Evolutionary conservation across 2,329 filamentous ascomycete species (phyloP).

Genomic region (Zelopaecilomyces penicillatus): DNA sequence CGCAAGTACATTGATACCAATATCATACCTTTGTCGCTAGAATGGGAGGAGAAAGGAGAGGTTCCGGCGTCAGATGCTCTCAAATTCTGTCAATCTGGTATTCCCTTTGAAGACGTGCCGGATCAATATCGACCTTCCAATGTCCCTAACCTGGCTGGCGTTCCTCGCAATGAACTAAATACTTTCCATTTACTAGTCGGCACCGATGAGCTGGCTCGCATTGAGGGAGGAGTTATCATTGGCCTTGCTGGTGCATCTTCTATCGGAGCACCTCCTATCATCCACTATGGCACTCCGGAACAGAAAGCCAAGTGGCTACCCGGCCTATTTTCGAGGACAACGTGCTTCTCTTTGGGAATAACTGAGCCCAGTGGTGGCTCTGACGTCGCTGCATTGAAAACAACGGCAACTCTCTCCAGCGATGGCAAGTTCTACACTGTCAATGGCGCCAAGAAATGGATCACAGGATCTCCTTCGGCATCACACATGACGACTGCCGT

Average conservation of each 20-base stretch:
- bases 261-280: slow-evolving; percentile 56
- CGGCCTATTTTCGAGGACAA: slow-evolving; percentile 47
- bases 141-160: slow-evolving; percentile 29
- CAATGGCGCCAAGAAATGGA: slow-evolving; percentile 63
- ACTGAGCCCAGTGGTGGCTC: slow-evolving; percentile 56
- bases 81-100: slow-evolving; percentile 30
- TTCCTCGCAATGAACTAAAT: slow-evolving; percentile 42
- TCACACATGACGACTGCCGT: slow-evolving; percentile 56
- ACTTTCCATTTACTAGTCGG: slow-evolving; percentile 48
- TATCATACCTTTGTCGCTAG: slow-evolving; percentile 48
- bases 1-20: slow-evolving; percentile 51
- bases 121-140: slow-evolving; percentile 24
- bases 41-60: slow-evolving; percentile 54
- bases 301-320: slow-evolving; percentile 46
- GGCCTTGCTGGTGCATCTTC: slow-evolving; percentile 50
- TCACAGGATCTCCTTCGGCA: slow-evolving; percentile 53
- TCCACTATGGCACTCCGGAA: slow-evolving; percentile 49
- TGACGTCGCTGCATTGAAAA: slow-evolving; percentile 56
- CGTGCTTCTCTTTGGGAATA: slow-evolving; percentile 55
- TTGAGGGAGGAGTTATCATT: slow-evolving; percentile 49
- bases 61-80: slow-evolving; percentile 36
- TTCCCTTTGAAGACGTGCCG: slow-evolving; percentile 27
- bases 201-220: slow-evolving; percentile 45
- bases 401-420: slow-evolving; percentile 40
- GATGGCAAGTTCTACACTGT: slow-evolving; percentile 48